Conservation (phyloP, 371 early-diverging fungal species). For the Mucor racemosus region DNA sequence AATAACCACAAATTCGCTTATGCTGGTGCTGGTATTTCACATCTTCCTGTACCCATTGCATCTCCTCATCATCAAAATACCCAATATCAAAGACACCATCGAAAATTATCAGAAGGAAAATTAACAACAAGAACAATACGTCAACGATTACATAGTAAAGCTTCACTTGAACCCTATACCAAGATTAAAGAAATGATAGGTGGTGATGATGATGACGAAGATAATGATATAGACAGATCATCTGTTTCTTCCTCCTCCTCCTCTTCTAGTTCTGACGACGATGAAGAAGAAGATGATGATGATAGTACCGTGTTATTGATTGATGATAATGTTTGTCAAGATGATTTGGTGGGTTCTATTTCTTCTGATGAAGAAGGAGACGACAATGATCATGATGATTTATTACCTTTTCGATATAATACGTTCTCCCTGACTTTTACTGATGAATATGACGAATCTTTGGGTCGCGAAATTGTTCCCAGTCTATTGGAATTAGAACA, state of each 20-base stretch:
- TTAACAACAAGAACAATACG: slow-evolving; percentile 28
- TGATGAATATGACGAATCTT: slow-evolving; percentile 67
- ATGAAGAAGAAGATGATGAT: slow-evolving; percentile 42
- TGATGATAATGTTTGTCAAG: not conserved
- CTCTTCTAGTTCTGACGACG: slow-evolving; percentile 39
- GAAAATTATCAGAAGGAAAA: slow-evolving; percentile 22
- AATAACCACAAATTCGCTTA: not conserved
- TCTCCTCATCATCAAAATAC: not conserved
- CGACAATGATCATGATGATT: slow-evolving; percentile 4
- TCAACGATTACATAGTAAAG: slow-evolving; percentile 48
- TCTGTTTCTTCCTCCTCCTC: not conserved
- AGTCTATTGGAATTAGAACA: slow-evolving; percentile 31
- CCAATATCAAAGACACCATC: not conserved
- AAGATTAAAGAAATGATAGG: slow-evolving; percentile 61
- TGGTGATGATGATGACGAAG: slow-evolving; percentile 50
- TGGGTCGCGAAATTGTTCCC: slow-evolving; percentile 54
- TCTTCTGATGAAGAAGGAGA: slow-evolving; percentile 17
- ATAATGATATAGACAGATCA: not conserved
- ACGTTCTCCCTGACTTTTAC: slow-evolving; percentile 62
- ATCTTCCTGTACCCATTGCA: slow-evolving; percentile 27
- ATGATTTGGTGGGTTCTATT: not conserved
- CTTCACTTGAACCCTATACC: slow-evolving; percentile 64
- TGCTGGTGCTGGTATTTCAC: slow-evolving; percentile 9
- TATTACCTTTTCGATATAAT: slow-evolving; percentile 26
- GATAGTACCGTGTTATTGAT: not conserved